These are phyloP conservation scores for Aquilaria sinensis DNA, from an alignment of 345 rosid species.

Conservation along the genomic window DNA sequence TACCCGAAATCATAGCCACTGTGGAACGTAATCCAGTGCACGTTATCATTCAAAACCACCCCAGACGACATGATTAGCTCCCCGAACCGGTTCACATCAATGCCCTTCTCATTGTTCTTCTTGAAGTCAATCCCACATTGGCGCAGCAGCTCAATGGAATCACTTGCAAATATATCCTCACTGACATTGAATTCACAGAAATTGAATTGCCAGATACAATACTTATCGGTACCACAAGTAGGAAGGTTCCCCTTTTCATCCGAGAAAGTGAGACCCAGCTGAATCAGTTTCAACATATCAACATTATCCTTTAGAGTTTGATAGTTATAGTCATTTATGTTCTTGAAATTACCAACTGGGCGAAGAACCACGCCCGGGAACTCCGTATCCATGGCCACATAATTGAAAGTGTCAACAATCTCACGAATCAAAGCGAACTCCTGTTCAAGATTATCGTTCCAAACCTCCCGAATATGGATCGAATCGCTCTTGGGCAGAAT, in stretches of 20 bases:
- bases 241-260: constrained; percentile 78
- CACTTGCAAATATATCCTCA: constrained; percentile 73
- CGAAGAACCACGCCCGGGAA: constrained; percentile 87
- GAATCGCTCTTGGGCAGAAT: constrained; percentile 50
- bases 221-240: constrained; percentile 66
- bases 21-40: constrained; percentile 80
- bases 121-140: constrained; percentile 81
- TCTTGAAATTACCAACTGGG: constrained; percentile 71
- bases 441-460: constrained; percentile 72
- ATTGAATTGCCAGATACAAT: constrained; percentile 86
- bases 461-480: constrained; percentile 76
- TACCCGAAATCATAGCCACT: constrained; percentile 90
- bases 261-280: constrained; percentile 71
- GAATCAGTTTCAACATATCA: constrained; percentile 77
- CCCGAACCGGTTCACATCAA: constrained; percentile 68
- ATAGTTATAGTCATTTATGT: constrained; percentile 73
- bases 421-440: constrained; percentile 77
- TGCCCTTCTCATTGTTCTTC: constrained; percentile 70
- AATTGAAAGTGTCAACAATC: constrained; percentile 52
- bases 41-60: constrained; percentile 60
- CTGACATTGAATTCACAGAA: constrained; percentile 72
- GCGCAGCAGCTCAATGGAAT: constrained; percentile 69
- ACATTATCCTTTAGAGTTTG: constrained; percentile 78
- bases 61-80: constrained; percentile 92
- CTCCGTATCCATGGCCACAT: constrained; percentile 89